Conservation (phyloP, 2,329 filamentous ascomycete species). For the Xylariaceae sp. region DNA sequence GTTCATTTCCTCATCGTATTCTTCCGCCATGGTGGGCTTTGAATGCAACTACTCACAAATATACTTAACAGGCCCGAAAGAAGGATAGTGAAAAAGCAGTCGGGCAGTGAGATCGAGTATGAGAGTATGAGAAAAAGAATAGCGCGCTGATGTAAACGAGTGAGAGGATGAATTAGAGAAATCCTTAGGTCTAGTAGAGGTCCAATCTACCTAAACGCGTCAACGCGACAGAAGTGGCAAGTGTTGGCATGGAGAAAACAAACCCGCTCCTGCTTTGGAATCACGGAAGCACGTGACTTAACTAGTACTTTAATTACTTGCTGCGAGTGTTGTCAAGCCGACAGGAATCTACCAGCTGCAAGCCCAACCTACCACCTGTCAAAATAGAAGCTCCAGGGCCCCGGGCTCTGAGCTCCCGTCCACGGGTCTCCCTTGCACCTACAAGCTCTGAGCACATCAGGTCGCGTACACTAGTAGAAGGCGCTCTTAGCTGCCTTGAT, state of each 20-base stretch:
- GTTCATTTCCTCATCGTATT: conserved; percentile 71
- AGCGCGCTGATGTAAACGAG: not conserved
- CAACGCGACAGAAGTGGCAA: conserved; percentile 33
- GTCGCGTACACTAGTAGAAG: not conserved
- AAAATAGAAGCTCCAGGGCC: not conserved
- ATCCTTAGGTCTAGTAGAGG: not conserved
- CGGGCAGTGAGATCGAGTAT: not conserved
- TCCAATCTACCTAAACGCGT: conserved; percentile 24
- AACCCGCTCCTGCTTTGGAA: conserved; percentile 22
- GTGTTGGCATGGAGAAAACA: conserved; percentile 34
- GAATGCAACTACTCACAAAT: not conserved
- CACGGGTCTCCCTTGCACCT: no score
- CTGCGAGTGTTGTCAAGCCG: not conserved
- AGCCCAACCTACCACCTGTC: conserved; percentile 5
- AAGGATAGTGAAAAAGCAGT: not conserved
- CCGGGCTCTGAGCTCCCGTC: no score
- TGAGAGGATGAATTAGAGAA: not conserved
- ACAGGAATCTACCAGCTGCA: not conserved
- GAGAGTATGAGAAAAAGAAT: not conserved
- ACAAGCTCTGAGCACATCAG: conserved; percentile 1
- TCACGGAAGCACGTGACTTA: conserved; percentile 41
- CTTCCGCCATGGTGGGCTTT: conserved; percentile 54
- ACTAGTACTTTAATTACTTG: conserved; percentile 6
- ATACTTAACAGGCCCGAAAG: not conserved
- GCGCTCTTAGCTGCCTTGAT: conserved; percentile 13